Percentiles rank a stretch among this genome's conserved stretches.
Evolutionary conservation across 495 filamentous ascomycete genomes (phyloP).

Genomic region (Arthonia radiata): DNA sequence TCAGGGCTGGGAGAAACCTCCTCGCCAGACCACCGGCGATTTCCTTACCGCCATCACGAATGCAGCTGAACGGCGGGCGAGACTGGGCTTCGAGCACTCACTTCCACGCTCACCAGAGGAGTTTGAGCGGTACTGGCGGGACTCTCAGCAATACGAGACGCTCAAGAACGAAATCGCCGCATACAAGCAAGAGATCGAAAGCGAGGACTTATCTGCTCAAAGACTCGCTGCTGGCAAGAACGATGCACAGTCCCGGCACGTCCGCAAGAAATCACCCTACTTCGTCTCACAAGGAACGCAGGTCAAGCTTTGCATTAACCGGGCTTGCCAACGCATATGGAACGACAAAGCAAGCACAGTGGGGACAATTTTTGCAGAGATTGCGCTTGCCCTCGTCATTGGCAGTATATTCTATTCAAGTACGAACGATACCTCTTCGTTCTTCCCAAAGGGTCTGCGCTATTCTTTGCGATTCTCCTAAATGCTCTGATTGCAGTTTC

Average conservation of each 20-base stretch:
- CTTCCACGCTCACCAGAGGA: slow-evolving; percentile 41
- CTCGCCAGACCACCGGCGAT: slow-evolving; percentile 66
- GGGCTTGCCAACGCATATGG: slow-evolving; percentile 32
- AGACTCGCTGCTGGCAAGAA: no score
- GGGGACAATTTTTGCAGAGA: slow-evolving; percentile 8
- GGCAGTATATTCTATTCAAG: slow-evolving; percentile 24
- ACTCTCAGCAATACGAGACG: slow-evolving; percentile 24
- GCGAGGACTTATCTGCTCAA: no score
- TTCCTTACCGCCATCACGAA: slow-evolving; percentile 71
- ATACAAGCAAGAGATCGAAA: slow-evolving; percentile 35
- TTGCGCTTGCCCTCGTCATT: slow-evolving; percentile 16
- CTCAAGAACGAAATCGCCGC: slow-evolving; percentile 27
- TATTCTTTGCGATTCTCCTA: slow-evolving; percentile 18
- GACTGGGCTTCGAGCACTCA: slow-evolving; percentile 29
- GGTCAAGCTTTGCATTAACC: slow-evolving; percentile 27
- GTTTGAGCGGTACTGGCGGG: slow-evolving; percentile 32
- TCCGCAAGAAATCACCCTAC: slow-evolving; percentile 49
- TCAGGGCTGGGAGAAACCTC: slow-evolving; percentile 50
- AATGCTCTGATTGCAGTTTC: slow-evolving; percentile 29
- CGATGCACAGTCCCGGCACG: no score
- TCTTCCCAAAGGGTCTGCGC: slow-evolving; percentile 24
- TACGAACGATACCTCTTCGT: slow-evolving; percentile 15
- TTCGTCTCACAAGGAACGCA: slow-evolving; percentile 56
- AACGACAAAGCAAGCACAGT: slow-evolving; percentile 28
- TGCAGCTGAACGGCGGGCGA: slow-evolving; percentile 55